Base-by-base conservation (phyloP, 495 filamentous ascomycete species). In the Astrothelium subdiscretum region DNA sequence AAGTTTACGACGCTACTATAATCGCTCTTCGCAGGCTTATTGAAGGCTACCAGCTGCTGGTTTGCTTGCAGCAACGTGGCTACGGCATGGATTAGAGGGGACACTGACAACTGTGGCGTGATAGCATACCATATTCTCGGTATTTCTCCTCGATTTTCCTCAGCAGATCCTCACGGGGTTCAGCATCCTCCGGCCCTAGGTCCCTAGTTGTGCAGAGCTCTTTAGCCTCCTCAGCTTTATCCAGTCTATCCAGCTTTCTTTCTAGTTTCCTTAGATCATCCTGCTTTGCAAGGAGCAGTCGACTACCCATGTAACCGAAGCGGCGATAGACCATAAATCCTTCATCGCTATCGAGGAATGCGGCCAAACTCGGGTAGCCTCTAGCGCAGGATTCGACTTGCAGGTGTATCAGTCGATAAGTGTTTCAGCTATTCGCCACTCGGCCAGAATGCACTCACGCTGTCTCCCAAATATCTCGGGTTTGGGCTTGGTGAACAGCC, bases 321-420 rank as follows among this genome's bases (percentile, higher is more conserved):
- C 71, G 64, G 2, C 71, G 70, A 61, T 68, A 73, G 11, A 70
- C 26, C 63, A 63, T 66, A 58, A 72, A 71, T 44, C 59, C 64
- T 57, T 73, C 71, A 64, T 72, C 65, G 57, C 70, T 72, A 60
- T 73, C 70, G 10, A 70, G 54, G 57, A 73, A 73, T 4, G 70
- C 63, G 3, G 63, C 67, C 1, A 73, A 35, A 38, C 61, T 66
- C 2, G 68, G 68, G 59, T 72, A 73, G n/a, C 68, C 68, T 24
- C 24, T 24, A 4, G 48, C 20, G 24, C 48, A 54, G 5, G n/a
- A 24, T 26, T 54, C 48, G 4, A 54, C 48, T 54, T 10, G n/a
- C 48, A 54, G 6, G 42, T 13, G 3, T 20, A 22, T 48, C 8
- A 48, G 42, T 20, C 32, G 5, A 38, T 38, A 13, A 5, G 5